These are phyloP conservation scores for Purshia tridentata DNA, from an alignment of 306 rosid species.

Conservation along the genomic window DNA sequence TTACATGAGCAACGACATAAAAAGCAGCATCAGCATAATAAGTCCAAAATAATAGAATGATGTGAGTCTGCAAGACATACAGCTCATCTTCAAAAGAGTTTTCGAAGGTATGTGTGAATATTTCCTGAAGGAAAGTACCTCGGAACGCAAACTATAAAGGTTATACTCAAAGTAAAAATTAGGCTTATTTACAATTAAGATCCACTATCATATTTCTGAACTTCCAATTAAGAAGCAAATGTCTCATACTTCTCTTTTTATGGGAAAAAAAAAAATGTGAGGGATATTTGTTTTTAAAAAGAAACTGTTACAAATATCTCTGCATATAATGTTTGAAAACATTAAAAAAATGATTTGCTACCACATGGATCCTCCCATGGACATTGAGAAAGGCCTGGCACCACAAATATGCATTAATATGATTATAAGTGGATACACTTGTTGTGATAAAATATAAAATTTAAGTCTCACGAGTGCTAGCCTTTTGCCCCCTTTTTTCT, in stretches of 20 bases:
- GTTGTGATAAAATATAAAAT: background rate
- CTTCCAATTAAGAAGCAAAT: background rate
- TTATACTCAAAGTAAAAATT: background rate
- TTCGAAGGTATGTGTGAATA: background rate
- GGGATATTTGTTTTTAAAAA: background rate
- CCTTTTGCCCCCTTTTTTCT: background rate
- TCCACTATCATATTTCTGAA: background rate
- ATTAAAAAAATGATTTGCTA: background rate
- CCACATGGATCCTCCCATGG: background rate
- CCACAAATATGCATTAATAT: background rate
- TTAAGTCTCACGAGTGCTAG: background rate
- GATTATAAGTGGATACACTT: background rate
- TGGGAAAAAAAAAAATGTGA: background rate
- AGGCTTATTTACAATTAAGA: background rate
- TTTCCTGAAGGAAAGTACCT: background rate
- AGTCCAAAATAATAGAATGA: constrained; percentile 1
- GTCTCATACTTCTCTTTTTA: background rate
- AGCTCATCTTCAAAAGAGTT: background rate
- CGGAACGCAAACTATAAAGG: background rate
- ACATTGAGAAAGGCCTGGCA: background rate
- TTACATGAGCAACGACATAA: constrained; percentile 18
- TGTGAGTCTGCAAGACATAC: background rate
- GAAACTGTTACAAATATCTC: background rate
- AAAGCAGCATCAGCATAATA: constrained; percentile 2
- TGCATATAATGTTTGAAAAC: background rate